A percentile compares a stretch with the other conserved stretches of the same genome.
Conservation (phyloP, 768 basidiomycete genomes). For the Suillus placidus region DNA sequence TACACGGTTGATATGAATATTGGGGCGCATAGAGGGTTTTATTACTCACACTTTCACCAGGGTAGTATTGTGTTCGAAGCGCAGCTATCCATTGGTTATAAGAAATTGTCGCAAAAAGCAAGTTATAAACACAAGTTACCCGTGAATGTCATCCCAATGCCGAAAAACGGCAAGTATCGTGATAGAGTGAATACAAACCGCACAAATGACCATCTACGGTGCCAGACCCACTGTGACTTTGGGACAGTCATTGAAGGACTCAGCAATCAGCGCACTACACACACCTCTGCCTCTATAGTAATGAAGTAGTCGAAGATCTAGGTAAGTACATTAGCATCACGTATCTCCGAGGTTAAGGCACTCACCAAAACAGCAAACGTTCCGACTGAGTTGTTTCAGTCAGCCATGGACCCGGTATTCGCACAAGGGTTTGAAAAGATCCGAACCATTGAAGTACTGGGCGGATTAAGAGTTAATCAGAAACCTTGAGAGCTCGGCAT, state of each 20-base stretch:
- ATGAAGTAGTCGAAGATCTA: slow-evolving; percentile 26
- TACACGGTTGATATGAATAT: not conserved
- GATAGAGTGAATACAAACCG: slow-evolving; percentile 29
- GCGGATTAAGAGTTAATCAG: not conserved
- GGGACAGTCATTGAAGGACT: not conserved
- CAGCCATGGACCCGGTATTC: not conserved
- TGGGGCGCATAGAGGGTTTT: not conserved
- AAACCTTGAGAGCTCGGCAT: not conserved
- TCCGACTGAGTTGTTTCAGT: not conserved
- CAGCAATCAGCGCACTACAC: not conserved
- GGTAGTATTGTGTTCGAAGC: slow-evolving; percentile 1
- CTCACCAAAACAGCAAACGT: not conserved
- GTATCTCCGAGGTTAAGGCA: not conserved
- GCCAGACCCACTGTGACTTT: slow-evolving; percentile 28
- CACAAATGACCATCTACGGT: slow-evolving; percentile 25
- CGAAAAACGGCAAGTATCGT: slow-evolving; percentile 31
- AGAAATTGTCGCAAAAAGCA: not conserved
- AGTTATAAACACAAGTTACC: not conserved
- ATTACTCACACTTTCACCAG: not conserved
- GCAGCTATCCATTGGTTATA: not conserved
- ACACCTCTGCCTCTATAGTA: slow-evolving; percentile 27
- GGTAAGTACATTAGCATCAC: not conserved
- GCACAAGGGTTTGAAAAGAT: not conserved
- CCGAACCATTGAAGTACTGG: not conserved
- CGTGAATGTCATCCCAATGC: slow-evolving; percentile 17